phyloP scores from a whole-genome alignment of 2,329 filamentous ascomycete species.

The Thielaviopsis cerberus region DNA sequence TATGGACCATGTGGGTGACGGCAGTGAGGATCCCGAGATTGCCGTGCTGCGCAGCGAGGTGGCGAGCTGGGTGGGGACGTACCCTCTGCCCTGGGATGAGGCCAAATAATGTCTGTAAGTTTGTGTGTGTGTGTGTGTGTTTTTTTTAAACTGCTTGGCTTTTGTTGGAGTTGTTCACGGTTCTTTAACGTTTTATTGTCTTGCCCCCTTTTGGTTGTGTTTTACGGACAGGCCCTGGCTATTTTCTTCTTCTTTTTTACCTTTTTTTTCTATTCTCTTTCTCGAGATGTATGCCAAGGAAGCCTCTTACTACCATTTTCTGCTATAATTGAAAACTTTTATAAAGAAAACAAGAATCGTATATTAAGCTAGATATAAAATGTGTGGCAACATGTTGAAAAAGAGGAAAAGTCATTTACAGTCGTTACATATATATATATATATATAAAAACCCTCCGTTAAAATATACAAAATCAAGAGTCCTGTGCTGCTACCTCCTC shows the following conservation, averaged over 20 bases:
- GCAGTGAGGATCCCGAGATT: conserved; percentile 50
- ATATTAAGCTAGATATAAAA: too few relatives aligned
- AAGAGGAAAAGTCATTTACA: too few relatives aligned
- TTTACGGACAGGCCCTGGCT: not conserved
- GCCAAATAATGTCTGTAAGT: conserved; percentile 14
- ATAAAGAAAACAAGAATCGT: too few relatives aligned
- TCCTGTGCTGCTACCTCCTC: too few relatives aligned
- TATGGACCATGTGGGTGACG: conserved; percentile 47
- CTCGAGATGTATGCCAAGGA: not conserved
- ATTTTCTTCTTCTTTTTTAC: not conserved
- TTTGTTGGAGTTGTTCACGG: not conserved
- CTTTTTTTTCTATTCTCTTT: not conserved
- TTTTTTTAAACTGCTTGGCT: not conserved
- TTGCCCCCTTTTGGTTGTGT: not conserved
- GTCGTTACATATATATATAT: too few relatives aligned
- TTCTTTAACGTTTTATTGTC: not conserved
- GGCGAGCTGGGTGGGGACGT: conserved; percentile 60
- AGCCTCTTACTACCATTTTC: not conserved
- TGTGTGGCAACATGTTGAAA: too few relatives aligned
- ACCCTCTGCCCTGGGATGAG: conserved; percentile 47
- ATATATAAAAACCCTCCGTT: too few relatives aligned
- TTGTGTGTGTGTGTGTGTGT: not conserved
- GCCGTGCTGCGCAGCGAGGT: conserved; percentile 56
- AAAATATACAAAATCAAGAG: too few relatives aligned
- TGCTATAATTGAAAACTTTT: too few relatives aligned